Conservation (phyloP, 2,329 filamentous ascomycete genomes). For the Colletotrichum musicola region DNA sequence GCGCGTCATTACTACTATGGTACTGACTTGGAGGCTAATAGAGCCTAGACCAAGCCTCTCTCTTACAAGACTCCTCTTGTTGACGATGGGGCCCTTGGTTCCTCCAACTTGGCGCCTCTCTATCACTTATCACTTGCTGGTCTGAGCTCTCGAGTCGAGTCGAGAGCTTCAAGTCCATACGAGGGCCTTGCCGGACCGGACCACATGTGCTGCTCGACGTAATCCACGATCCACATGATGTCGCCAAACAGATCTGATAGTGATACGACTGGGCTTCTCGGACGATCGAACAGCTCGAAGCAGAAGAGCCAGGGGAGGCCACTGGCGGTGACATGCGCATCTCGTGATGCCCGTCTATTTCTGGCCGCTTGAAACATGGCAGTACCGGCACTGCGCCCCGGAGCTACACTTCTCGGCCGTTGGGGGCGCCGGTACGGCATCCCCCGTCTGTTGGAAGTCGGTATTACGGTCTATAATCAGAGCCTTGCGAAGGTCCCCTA, state of each 20-base stretch:
- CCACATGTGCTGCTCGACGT: background rate
- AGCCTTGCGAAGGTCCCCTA: background rate
- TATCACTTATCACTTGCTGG: slow-evolving; percentile 34
- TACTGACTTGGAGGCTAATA: background rate
- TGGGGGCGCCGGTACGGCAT: slow-evolving; percentile 8
- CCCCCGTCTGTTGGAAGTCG: background rate
- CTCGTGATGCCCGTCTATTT: slow-evolving; percentile 20
- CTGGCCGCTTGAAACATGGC: slow-evolving; percentile 27
- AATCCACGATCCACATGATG: background rate
- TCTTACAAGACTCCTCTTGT: background rate
- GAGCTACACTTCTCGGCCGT: slow-evolving; percentile 21
- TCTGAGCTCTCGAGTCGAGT: slow-evolving; percentile 10
- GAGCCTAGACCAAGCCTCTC: background rate
- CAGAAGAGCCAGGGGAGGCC: background rate
- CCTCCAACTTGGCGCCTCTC: slow-evolving; percentile 8
- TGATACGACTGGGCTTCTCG: background rate
- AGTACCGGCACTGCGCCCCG: slow-evolving; percentile 23
- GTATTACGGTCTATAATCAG: background rate
- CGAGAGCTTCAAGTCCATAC: no score
- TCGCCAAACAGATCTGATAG: slow-evolving; percentile 8
- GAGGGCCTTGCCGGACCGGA: no score
- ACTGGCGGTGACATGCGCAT: background rate
- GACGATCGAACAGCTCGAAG: slow-evolving; percentile 20
- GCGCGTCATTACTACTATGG: slow-evolving; percentile 23
- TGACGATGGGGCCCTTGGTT: slow-evolving; percentile 25